phyloP scores from a whole-genome alignment of 352 stramenopile species.

The Globisporangium nunn region DNA sequence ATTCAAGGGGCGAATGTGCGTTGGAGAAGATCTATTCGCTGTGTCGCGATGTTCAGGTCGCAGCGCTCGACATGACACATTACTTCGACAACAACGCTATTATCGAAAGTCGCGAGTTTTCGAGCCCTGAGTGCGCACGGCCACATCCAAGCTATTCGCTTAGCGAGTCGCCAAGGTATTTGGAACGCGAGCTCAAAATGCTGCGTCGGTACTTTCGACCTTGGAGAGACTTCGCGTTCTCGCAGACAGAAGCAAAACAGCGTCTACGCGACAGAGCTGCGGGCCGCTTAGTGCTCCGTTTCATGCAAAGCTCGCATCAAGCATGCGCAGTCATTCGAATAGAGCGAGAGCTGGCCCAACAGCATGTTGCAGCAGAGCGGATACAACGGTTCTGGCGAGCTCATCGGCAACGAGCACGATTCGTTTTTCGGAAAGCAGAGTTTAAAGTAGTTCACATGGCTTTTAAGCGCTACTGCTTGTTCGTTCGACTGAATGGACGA shows the following conservation, averaged over 20 bases:
- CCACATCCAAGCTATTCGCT: neutral
- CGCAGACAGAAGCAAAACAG: constrained; percentile 17
- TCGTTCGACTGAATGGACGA: constrained; percentile 19
- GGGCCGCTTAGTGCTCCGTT: constrained; percentile 18
- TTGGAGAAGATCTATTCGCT: constrained; percentile 14
- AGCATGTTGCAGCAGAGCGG: constrained; percentile 11
- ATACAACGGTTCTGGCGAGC: constrained; percentile 25
- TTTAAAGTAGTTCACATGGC: constrained; percentile 33
- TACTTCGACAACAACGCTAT: neutral
- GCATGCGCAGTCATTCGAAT: neutral
- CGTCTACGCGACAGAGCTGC: constrained; percentile 20
- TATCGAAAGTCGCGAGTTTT: neutral
- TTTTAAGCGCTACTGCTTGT: constrained; percentile 44
- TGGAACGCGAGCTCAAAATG: constrained; percentile 65
- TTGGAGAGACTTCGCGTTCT: constrained; percentile 24
- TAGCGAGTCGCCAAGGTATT: constrained; percentile 19
- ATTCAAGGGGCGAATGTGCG: neutral
- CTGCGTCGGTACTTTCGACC: constrained; percentile 42
- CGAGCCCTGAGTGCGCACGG: neutral
- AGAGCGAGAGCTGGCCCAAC: constrained; percentile 10
- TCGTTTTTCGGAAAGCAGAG: constrained; percentile 5
- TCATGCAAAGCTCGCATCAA: constrained; percentile 15
- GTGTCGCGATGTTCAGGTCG: constrained; percentile 13
- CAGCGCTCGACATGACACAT: constrained; percentile 13
- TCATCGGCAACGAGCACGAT: constrained; percentile 4